These are phyloP conservation scores for Pythium scleroteichum DNA, from an alignment of 352 stramenopile genomes.

Conservation along the genomic window DNA sequence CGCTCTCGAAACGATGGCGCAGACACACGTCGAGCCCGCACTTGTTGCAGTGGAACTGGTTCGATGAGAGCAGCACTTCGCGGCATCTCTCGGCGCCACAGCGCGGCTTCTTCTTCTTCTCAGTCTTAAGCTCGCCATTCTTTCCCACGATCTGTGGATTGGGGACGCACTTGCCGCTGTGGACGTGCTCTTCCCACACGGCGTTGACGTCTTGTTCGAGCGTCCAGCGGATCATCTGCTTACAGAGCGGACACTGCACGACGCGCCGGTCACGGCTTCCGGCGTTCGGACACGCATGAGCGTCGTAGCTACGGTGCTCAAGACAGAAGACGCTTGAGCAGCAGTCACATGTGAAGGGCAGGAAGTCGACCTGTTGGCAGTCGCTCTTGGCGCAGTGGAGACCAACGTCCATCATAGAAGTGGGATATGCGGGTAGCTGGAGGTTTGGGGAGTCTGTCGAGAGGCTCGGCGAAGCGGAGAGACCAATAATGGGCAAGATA, in stretches of 20 bases:
- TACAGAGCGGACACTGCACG: slow-evolving; percentile 72
- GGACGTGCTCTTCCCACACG: slow-evolving; percentile 74
- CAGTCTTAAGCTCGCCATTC: slow-evolving; percentile 21
- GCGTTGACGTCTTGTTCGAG: slow-evolving; percentile 71
- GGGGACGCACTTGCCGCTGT: slow-evolving; percentile 48
- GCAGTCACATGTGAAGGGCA: slow-evolving; percentile 87
- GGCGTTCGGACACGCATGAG: slow-evolving; percentile 65
- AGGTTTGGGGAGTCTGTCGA: background rate
- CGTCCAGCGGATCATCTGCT: slow-evolving; percentile 67
- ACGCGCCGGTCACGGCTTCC: slow-evolving; percentile 69
- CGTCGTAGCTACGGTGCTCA: slow-evolving; percentile 78
- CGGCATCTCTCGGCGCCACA: slow-evolving; percentile 59
- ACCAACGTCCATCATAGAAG: slow-evolving; percentile 63
- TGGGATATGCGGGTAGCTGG: background rate
- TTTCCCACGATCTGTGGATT: slow-evolving; percentile 25
- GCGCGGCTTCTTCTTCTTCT: slow-evolving; percentile 75
- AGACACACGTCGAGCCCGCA: slow-evolving; percentile 76
- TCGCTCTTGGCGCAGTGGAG: slow-evolving; percentile 63
- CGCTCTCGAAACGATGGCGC: slow-evolving; percentile 71
- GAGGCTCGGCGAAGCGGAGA: background rate
- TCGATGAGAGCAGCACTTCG: slow-evolving; percentile 64
- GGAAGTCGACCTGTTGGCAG: slow-evolving; percentile 82
- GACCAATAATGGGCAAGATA: background rate
- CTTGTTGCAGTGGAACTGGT: slow-evolving; percentile 70
- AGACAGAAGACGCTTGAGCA: slow-evolving; percentile 82